phyloP scores from a whole-genome alignment of 306 rosid species.

The Betula pendula region DNA sequence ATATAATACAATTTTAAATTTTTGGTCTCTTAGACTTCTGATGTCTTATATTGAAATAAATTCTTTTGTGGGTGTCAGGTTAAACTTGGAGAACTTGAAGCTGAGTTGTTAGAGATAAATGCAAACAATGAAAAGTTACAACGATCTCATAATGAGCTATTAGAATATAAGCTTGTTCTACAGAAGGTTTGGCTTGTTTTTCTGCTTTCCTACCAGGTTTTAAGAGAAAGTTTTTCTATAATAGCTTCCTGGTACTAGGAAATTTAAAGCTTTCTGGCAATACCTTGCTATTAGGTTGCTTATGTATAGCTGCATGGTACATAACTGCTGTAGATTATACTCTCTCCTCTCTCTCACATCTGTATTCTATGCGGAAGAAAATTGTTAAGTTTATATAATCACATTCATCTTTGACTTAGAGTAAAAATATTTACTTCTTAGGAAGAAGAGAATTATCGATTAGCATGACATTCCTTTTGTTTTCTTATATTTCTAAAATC shows the following conservation, averaged over 20 bases:
- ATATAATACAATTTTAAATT: constrained; percentile 1
- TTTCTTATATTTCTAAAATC: background rate
- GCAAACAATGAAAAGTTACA: constrained; percentile 72
- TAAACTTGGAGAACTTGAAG: constrained; percentile 79
- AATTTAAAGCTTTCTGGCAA: background rate
- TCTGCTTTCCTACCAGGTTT: constrained; percentile 1
- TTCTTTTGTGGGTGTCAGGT: constrained; percentile 40
- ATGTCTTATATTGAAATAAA: constrained; percentile 9
- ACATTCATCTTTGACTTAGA: background rate
- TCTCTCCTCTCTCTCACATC: background rate
- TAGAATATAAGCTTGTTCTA: constrained; percentile 75
- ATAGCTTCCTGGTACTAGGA: background rate
- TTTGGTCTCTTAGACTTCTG: background rate
- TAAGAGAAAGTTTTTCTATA: background rate
- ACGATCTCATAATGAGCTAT: constrained; percentile 58
- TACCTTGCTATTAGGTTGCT: constrained; percentile 11
- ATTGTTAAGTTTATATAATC: background rate
- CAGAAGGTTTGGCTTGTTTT: constrained; percentile 58
- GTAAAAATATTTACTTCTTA: background rate
- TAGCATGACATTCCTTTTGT: background rate
- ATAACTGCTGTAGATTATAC: constrained; percentile 3
- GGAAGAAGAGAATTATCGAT: background rate
- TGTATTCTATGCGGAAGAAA: background rate
- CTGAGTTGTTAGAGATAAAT: constrained; percentile 67
- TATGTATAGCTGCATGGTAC: constrained; percentile 1